These are phyloP conservation scores for Alternaria novae-zelandiae DNA, from an alignment of 2,329 filamentous ascomycete species.

Conservation along the genomic window DNA sequence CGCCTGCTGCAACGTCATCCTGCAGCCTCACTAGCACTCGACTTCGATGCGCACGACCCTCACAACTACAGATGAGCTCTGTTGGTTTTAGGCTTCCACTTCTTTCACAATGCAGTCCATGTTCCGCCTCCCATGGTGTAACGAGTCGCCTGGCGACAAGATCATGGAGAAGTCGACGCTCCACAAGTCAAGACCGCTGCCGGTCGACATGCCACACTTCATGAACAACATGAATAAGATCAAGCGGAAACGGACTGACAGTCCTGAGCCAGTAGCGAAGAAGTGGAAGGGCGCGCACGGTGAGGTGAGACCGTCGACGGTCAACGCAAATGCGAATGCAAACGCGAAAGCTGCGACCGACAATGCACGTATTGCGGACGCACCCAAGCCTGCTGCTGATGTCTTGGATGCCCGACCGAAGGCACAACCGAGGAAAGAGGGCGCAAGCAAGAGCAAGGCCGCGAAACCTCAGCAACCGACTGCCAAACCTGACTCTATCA, in stretches of 20 bases:
- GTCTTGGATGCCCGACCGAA: conserved; percentile 32
- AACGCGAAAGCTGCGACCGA: conserved; percentile 23
- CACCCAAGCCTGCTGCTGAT: conserved; percentile 27
- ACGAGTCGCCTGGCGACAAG: conserved; percentile 51
- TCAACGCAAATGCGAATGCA: conserved; percentile 15
- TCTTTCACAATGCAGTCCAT: conserved; percentile 57
- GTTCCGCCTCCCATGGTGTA: conserved; percentile 59
- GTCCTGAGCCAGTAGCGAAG: conserved; percentile 52
- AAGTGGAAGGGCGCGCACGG: conserved; percentile 48
- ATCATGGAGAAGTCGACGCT: conserved; percentile 52
- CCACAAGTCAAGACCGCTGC: conserved; percentile 52
- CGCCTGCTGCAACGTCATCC: conserved; percentile 41
- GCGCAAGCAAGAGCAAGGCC: conserved; percentile 37
- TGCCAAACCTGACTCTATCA: conserved; percentile 31
- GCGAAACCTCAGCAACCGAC: conserved; percentile 28
- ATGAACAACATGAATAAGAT: conserved; percentile 59
- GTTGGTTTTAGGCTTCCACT: conserved; percentile 45
- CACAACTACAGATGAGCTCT: conserved; percentile 49
- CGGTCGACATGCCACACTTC: conserved; percentile 53
- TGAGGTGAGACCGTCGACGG: conserved; percentile 35
- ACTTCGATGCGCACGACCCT: conserved; percentile 40
- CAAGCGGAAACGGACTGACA: conserved; percentile 65
- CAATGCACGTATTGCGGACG: conserved; percentile 19
- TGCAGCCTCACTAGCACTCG: conserved; percentile 32
- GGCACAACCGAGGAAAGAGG: conserved; percentile 40